Conservation (phyloP, 2,329 filamentous ascomycete genomes). For the Akanthomyces lecanii region DNA sequence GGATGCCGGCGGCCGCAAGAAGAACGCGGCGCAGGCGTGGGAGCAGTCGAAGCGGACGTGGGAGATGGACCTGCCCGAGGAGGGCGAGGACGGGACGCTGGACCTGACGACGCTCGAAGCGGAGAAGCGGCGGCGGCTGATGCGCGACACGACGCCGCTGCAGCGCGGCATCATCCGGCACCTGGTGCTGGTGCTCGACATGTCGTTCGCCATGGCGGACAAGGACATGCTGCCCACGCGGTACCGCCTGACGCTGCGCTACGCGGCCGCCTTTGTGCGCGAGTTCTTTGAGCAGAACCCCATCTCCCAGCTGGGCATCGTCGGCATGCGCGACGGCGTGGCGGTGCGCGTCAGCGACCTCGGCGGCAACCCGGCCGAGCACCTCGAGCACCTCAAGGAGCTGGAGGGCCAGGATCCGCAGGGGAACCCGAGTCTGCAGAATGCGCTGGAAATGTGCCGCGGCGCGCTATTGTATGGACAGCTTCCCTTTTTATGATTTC, state of each 20-base stretch:
- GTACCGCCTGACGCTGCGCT: slow-evolving; percentile 76
- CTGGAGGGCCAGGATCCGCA: slow-evolving; percentile 64
- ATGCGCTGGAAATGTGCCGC: slow-evolving; percentile 91
- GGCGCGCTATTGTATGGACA: slow-evolving; percentile 72
- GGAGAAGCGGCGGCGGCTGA: slow-evolving; percentile 72
- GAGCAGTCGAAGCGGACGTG: slow-evolving; percentile 63
- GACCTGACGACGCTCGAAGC: slow-evolving; percentile 76
- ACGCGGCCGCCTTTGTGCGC: slow-evolving; percentile 80
- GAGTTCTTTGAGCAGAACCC: slow-evolving; percentile 99
- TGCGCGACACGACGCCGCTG: slow-evolving; percentile 90
- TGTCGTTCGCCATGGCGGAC: slow-evolving; percentile 89
- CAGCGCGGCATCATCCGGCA: slow-evolving; percentile 98
- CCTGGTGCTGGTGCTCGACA: slow-evolving; percentile 82
- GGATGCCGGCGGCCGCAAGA: slow-evolving; percentile 18
- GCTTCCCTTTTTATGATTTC: no score
- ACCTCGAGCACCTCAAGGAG: slow-evolving; percentile 70
- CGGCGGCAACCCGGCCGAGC: slow-evolving; percentile 85
- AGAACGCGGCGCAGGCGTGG: slow-evolving; percentile 52
- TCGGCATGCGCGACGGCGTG: slow-evolving; percentile 90
- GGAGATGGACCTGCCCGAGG: slow-evolving; percentile 64
- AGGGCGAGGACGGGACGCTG: slow-evolving; percentile 75
- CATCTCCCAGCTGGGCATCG: slow-evolving; percentile 87
- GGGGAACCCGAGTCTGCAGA: slow-evolving; percentile 80
- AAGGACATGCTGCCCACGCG: slow-evolving; percentile 90
- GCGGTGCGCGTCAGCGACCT: slow-evolving; percentile 83